Evolutionary conservation across 176 grass and related monocot species (phyloP).

Genomic region (Chloris gayana): DNA sequence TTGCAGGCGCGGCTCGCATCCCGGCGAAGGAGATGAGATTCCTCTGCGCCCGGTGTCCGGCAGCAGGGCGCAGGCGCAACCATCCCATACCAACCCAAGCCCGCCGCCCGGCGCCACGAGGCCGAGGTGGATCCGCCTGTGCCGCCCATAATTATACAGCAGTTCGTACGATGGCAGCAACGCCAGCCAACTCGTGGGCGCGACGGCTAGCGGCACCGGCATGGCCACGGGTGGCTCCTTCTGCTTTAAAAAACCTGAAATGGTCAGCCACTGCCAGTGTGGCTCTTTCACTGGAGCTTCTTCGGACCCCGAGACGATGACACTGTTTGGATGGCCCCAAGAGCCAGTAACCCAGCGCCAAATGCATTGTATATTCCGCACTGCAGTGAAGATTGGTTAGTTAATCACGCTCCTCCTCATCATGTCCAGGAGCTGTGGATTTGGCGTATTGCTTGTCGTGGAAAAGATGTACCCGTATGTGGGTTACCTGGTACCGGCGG

Average conservation of each 20-base stretch:
- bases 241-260: not conserved
- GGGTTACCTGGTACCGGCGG: not conserved
- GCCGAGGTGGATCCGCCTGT: constrained; percentile 45
- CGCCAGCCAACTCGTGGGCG: constrained; percentile 27
- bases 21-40: constrained; percentile 39
- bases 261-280: not conserved
- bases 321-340: constrained; percentile 36
- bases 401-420: not conserved
- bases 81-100: not conserved
- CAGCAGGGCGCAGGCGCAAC: constrained; percentile 32
- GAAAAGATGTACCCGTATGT: constrained; percentile 33
- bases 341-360: not conserved
- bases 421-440: not conserved
- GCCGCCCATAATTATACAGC: constrained; percentile 31
- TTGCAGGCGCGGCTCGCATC: not conserved
- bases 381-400: not conserved
- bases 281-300: not conserved
- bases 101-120: constrained; percentile 24
- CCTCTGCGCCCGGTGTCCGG: constrained; percentile 37
- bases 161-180: constrained; percentile 24
- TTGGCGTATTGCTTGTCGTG: constrained; percentile 30
- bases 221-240: not conserved
- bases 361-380: not conserved
- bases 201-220: constrained; percentile 33
- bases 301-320: constrained; percentile 26